phyloP scores from a whole-genome alignment of 2,329 filamentous ascomycete genomes.

The Sporothrix sp. region DNA sequence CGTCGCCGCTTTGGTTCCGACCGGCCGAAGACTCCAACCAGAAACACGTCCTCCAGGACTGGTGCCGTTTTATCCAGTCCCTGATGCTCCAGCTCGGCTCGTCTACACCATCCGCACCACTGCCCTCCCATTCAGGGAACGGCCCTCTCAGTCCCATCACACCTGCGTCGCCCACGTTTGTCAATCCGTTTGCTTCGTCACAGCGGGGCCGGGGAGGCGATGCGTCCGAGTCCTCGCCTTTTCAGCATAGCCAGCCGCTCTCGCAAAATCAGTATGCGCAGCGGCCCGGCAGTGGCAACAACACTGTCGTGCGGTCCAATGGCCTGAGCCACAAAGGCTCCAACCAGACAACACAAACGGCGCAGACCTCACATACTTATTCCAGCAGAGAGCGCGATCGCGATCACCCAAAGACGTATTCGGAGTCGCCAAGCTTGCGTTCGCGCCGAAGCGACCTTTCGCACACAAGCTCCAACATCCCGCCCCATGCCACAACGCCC shows the following conservation, averaged over 20 bases:
- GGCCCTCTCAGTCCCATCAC: conserved; percentile 39
- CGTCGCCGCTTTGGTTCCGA: conserved; percentile 48
- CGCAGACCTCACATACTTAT: conserved; percentile 27
- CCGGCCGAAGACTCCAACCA: conserved; percentile 36
- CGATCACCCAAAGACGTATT: conserved; percentile 43
- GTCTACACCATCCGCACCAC: neutral
- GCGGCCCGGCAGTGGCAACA: conserved; percentile 37
- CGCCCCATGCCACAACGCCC: conserved; percentile 6
- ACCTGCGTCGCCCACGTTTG: conserved; percentile 44
- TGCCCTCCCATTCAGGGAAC: conserved; percentile 18
- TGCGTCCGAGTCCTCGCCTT: neutral
- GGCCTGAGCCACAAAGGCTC: conserved; percentile 39
- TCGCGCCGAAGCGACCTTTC: conserved; percentile 55
- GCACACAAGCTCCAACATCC: conserved; percentile 18
- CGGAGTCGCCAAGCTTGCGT: conserved; percentile 50
- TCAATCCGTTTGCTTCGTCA: conserved; percentile 39
- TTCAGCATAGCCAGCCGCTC: conserved; percentile 1
- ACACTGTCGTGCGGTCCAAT: conserved; percentile 25
- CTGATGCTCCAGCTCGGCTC: conserved; percentile 25
- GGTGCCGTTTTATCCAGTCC: conserved; percentile 44
- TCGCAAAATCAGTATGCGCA: neutral
- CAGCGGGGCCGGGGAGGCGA: conserved; percentile 7
- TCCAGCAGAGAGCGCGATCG: conserved; percentile 34
- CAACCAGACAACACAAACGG: conserved; percentile 22
- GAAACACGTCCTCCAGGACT: conserved; percentile 46